These are phyloP conservation scores for Trametopsis cervina DNA, from an alignment of 768 basidiomycete species.

Conservation along the genomic window DNA sequence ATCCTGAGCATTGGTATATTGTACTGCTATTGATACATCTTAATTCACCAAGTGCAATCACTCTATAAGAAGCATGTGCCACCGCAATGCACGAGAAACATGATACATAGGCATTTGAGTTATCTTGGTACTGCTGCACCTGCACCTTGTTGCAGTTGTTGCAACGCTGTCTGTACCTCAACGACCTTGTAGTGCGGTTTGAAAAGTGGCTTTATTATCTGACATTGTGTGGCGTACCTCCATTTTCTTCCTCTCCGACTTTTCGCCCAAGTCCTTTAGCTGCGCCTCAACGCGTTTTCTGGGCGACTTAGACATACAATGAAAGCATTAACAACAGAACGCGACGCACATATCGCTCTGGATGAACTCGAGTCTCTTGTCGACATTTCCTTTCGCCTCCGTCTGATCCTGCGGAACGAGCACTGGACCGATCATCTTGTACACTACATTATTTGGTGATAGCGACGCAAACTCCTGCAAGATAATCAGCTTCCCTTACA, in stretches of 20 bases:
- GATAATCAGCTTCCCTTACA: not conserved
- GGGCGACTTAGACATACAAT: not conserved
- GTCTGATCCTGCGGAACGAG: constrained; percentile 83
- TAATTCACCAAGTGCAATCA: too few relatives aligned
- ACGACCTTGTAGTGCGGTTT: not conserved
- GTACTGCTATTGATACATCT: too few relatives aligned
- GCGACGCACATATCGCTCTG: constrained; percentile 73
- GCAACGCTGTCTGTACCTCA: constrained; percentile 7
- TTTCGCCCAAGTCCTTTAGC: constrained; percentile 70
- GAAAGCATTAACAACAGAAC: constrained; percentile 7
- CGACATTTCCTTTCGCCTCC: constrained; percentile 84
- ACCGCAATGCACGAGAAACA: too few relatives aligned
- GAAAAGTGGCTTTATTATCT: not conserved
- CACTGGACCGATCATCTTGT: constrained; percentile 88
- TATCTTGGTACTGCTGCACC: constrained; percentile 3
- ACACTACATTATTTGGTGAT: constrained; percentile 72
- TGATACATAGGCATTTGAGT: too few relatives aligned
- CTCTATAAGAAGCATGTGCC: too few relatives aligned
- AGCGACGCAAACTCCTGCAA: constrained; percentile 75
- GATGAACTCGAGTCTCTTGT: constrained; percentile 88
- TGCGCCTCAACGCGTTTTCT: constrained; percentile 71
- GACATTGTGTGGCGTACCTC: constrained; percentile 46
- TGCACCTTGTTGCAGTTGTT: constrained; percentile 3
- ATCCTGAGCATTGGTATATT: too few relatives aligned
- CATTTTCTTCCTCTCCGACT: constrained; percentile 72